These are phyloP conservation scores for Cercophora newfieldiana DNA, from an alignment of 495 filamentous ascomycete species.

Conservation along the genomic window DNA sequence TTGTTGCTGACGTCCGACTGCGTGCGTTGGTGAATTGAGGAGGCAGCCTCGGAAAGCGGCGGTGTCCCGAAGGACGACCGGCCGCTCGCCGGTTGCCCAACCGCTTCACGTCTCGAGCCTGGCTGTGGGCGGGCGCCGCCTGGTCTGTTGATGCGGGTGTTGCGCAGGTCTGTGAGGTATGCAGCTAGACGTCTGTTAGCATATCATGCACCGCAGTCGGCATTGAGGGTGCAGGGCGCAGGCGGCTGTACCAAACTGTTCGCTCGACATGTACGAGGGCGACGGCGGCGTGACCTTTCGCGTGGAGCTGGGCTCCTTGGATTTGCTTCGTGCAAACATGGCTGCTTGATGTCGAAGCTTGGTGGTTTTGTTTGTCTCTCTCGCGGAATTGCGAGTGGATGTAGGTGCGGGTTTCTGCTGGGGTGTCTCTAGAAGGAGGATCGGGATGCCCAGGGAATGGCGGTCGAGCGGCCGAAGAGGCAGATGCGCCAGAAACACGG, in stretches of 20 bases:
- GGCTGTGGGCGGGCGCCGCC: slow-evolving; percentile 80
- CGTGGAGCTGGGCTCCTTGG: slow-evolving; percentile 36
- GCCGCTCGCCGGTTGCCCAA: slow-evolving; percentile 27
- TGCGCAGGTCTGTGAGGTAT: slow-evolving; percentile 79
- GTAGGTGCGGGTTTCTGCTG: background rate
- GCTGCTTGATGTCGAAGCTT: slow-evolving; percentile 5
- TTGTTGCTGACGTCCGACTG: slow-evolving; percentile 31
- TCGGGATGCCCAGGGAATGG: background rate
- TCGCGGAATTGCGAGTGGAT: background rate
- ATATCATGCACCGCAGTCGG: slow-evolving; percentile 25
- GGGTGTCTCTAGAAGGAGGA: background rate
- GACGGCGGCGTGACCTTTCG: slow-evolving; percentile 71
- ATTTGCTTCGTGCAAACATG: slow-evolving; percentile 37
- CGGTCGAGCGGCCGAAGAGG: background rate
- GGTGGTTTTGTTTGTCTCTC: background rate
- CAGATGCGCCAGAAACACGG: background rate
- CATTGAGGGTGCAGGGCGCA: background rate
- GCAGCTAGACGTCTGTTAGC: slow-evolving; percentile 54
- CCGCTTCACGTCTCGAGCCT: slow-evolving; percentile 35
- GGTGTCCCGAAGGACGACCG: slow-evolving; percentile 38
- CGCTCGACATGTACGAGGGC: slow-evolving; percentile 79
- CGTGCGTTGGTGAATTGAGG: slow-evolving; percentile 36
- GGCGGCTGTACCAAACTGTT: slow-evolving; percentile 74
- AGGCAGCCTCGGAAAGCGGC: slow-evolving; percentile 43
- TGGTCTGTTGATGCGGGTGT: slow-evolving; percentile 73